Percentiles rank a stretch among this genome's conserved stretches.
phyloP scores from a whole-genome alignment of 768 basidiomycete species.

The Leccinum broughii region DNA sequence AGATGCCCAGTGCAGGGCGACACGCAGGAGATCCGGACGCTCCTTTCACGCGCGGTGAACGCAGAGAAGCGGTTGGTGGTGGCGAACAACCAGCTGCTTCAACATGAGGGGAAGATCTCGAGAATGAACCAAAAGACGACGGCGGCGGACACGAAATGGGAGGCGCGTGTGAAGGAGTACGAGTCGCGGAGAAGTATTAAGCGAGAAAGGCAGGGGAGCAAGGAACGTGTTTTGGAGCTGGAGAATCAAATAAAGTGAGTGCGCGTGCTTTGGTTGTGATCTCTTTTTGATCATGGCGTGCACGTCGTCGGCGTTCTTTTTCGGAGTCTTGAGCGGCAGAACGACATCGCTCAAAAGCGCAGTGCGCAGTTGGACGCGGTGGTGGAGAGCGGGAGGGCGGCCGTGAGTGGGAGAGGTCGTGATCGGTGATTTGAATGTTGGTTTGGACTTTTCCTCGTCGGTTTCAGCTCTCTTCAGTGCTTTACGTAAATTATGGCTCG shows the following conservation, averaged over 20 bases:
- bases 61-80: constrained; percentile 88
- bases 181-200: constrained; percentile 87
- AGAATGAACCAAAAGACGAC: constrained; percentile 69
- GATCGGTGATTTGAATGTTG: constrained; percentile 18
- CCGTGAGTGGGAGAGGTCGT: constrained; percentile 12
- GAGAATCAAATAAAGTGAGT: constrained; percentile 78
- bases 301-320: not conserved
- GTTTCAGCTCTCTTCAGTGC: not conserved
- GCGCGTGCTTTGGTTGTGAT: constrained; percentile 7
- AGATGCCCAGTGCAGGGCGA: constrained; percentile 61
- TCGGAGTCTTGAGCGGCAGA: constrained; percentile 75
- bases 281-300: constrained; percentile 1
- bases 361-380: constrained; percentile 39
- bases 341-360: constrained; percentile 77
- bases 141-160: constrained; percentile 86
- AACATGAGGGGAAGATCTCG: constrained; percentile 83
- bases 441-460: not conserved
- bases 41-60: constrained; percentile 73
- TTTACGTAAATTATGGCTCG: not conserved
- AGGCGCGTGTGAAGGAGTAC: constrained; percentile 92
- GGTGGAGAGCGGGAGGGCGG: constrained; percentile 29
- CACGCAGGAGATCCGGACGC: constrained; percentile 67
- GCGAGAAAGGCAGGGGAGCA: constrained; percentile 89
- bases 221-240: constrained; percentile 77
- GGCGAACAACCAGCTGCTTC: constrained; percentile 78